A percentile compares a stretch with the other conserved stretches of the same genome.
These are phyloP conservation scores for Malassezia cuniculi DNA, from an alignment of 1,284 basidiomycete genomes.

Conservation along the genomic window DNA sequence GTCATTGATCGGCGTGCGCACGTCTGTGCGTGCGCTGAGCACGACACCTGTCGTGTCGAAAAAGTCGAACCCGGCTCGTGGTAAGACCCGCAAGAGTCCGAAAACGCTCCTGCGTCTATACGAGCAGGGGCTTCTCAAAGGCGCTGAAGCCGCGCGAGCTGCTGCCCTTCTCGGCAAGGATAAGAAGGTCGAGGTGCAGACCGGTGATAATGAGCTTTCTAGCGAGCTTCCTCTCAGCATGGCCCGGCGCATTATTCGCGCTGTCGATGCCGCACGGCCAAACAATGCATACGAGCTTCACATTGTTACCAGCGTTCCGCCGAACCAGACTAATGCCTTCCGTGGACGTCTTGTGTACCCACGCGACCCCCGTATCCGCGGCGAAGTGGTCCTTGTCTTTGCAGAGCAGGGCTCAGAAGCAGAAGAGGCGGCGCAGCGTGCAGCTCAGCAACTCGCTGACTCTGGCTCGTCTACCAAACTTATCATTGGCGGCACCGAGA, in stretches of 20 bases:
- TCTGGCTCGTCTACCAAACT: slow-evolving; percentile 13
- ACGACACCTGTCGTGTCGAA: slow-evolving; percentile 15
- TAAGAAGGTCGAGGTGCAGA: background rate
- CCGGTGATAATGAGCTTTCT: background rate
- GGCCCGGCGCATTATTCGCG: slow-evolving; percentile 9
- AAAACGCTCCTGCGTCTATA: slow-evolving; percentile 12
- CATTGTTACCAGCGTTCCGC: slow-evolving; percentile 36
- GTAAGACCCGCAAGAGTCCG: slow-evolving; percentile 20
- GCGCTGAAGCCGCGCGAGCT: slow-evolving; percentile 9
- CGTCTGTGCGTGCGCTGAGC: slow-evolving; percentile 15
- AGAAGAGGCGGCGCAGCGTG: slow-evolving; percentile 19
- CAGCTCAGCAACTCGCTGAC: slow-evolving; percentile 5
- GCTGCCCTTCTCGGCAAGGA: slow-evolving; percentile 6
- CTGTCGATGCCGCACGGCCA: slow-evolving; percentile 24
- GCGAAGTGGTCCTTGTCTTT: slow-evolving; percentile 39
- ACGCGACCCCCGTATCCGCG: slow-evolving; percentile 29
- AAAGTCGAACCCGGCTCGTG: slow-evolving; percentile 27
- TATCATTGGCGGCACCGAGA: slow-evolving; percentile 34
- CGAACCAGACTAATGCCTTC: slow-evolving; percentile 41
- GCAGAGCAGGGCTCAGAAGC: slow-evolving; percentile 37
- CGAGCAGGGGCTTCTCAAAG: slow-evolving; percentile 7
- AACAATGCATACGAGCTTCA: slow-evolving; percentile 39
- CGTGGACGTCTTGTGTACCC: slow-evolving; percentile 37
- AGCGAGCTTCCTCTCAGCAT: slow-evolving; percentile 5
- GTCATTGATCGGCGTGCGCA: background rate